Base-by-base conservation (phyloP, 2,329 filamentous ascomycete species). In the Xylaria sp. region DNA sequence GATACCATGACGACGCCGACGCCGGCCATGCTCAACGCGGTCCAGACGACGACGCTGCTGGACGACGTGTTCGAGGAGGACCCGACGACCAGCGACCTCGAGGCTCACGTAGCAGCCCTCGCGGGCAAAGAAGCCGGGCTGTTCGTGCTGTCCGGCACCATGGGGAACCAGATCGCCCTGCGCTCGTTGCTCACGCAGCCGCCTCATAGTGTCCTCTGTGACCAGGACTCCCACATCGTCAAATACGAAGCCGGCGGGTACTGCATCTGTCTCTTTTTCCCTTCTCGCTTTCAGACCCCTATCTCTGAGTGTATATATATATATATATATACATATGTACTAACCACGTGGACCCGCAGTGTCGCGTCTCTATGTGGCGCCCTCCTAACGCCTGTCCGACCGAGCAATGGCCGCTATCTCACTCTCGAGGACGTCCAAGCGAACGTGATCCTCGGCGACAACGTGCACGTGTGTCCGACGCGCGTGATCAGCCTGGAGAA, bases 141-240 rank as follows among this genome's bases (percentile, higher is more conserved):
- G 1, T 87, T 94, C 65, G 91, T 94, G 49, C 84, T 93, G 27
- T 92, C 89, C 0, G 92, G 92, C 4, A 94, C 92, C 1, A 94
- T 94, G 91, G 92, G 90, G 39, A 94, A 94, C 79, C 92, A 94
- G 75, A 83, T 95, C 45, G 87, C 90, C 1, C 83, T 94, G 42
- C 89, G 92, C 36, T 84, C 90, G 0, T 89, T 93, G 71, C 84
- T 94, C 6, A 82, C 81, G 1, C 88, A 89, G 55, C 91, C 92
- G 5, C 92, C 92, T 0, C 87, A 94, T 76, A 84, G 85, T 22
- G 84, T 95, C 22, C 81, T 94, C 10, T 89, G 89, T 72, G 92
- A 94, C 74, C 81, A 87, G 66, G 83, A 89, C 31, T 84, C 86
- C 1, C 92, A 95, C 76, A 90, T 94, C 66, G 79, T 91, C 67